Base-by-base conservation (phyloP, 768 basidiomycete genomes). In the Pleurotus tuoliensis region DNA sequence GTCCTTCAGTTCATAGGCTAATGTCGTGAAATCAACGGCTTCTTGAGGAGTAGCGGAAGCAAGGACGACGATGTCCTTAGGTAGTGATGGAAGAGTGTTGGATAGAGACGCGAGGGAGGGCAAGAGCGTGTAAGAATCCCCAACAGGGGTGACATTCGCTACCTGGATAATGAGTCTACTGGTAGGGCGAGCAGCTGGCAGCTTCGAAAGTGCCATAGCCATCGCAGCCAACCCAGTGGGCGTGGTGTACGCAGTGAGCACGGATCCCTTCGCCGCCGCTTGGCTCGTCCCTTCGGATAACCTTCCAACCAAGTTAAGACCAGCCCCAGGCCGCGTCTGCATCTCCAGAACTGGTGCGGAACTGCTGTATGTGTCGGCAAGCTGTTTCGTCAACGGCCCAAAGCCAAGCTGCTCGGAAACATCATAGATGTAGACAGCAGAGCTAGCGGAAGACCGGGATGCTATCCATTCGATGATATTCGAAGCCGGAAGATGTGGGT, bases 1-100 rank as follows among this genome's bases (percentile, higher is more conserved):
- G 16, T 73, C 68, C 13, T 78, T 77, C 49, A 90, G 70, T 57
- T 76, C 78, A 75, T 94, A 94, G n/a, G 92, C 78, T 47, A 92
- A 77, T 24, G 82, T 64, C 2, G 94, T 82, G 55, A 93, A 82
- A 64, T 92, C 88, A 47, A 87, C 80, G 13, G 90, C 78, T 68
- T 97, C 92, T 61, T 90, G 87, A 0, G 93, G 84, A 3, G 90
- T 87, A 2, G 92, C 86, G 39, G 94, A 95, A 55, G 96, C 78
- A 48, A 97, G 71, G 41, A 97, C 78, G 13, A 86, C 79, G 53
- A 89, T 76, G 55, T 82, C 77, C 56, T 85, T 80, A 2, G 87
- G 84, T 24, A 95, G 72, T 52, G 86, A 71, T 12, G 77, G 67
- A 61, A 87, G 77, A 12, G 82, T 72, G 5, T 86, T 77, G 24